Conservation (phyloP, 768 basidiomycete genomes). For the Rhodotorula paludigena region DNA sequence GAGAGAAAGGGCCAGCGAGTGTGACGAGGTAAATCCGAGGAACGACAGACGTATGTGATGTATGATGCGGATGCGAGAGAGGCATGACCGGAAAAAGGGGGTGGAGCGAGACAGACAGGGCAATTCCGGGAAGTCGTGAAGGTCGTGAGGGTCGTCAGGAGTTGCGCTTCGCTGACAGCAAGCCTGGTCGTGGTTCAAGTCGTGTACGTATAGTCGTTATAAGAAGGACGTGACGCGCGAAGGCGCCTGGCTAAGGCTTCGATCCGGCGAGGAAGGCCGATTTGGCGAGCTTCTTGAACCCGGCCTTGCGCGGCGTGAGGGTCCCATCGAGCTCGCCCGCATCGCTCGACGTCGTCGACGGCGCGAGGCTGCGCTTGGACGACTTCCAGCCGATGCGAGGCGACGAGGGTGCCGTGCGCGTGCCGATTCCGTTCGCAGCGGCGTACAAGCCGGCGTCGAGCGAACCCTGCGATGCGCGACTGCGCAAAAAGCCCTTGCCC, state of each 20-base stretch:
- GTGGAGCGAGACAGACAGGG: too few species aligned
- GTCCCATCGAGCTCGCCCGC: not conserved
- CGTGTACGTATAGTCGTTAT: not conserved
- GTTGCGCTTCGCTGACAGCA: too few species aligned
- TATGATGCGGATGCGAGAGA: too few species aligned
- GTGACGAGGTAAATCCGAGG: too few species aligned
- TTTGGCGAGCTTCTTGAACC: conserved; percentile 19
- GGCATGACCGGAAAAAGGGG: too few species aligned
- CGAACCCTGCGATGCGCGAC: not conserved
- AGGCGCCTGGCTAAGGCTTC: not conserved
- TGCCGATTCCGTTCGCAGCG: not conserved
- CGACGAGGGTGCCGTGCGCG: conserved; percentile 4
- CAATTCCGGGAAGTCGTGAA: too few species aligned
- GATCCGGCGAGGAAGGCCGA: conserved; percentile 13
- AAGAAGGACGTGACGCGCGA: not conserved
- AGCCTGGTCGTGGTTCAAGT: too few species aligned
- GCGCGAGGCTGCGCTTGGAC: not conserved
- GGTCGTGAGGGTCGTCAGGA: not conserved
- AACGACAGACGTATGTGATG: too few species aligned
- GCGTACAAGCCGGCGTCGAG: not conserved
- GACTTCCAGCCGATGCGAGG: not conserved
- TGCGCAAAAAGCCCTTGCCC: not conserved
- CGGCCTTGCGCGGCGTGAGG: conserved; percentile 3
- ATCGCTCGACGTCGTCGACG: conserved; percentile 8
- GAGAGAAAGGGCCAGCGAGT: too few species aligned